A percentile compares a stretch with the other conserved stretches of the same genome.
Evolutionary conservation across 805 yeast species (phyloP).

Genomic region (Torulaspora franciscae): DNA sequence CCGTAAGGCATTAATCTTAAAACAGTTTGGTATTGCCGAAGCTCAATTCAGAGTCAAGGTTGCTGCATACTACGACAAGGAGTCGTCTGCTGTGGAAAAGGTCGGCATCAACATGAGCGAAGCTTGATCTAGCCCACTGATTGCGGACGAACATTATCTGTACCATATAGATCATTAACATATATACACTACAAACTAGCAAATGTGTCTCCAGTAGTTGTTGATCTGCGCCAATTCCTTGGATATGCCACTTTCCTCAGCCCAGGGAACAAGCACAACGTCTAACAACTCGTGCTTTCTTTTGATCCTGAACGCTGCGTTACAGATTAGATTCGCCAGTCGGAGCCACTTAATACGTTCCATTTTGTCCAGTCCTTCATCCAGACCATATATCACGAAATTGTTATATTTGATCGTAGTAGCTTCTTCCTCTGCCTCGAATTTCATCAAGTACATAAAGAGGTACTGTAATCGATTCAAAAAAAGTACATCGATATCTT

Average conservation of each 20-base stretch:
- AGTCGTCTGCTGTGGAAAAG: conserved; percentile 36
- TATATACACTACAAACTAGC: conserved; percentile 12
- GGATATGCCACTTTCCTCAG: conserved; percentile 3
- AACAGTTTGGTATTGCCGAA: conserved; percentile 93
- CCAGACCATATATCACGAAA: conserved; percentile 31
- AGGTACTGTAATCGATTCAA: conserved; percentile 31
- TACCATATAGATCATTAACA: conserved; percentile 7
- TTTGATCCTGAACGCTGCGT: conserved; percentile 22
- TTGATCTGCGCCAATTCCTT: conserved; percentile 16
- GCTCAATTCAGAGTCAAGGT: conserved; percentile 81
- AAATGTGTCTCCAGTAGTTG: conserved; percentile 27
- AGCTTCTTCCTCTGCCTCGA: conserved; percentile 22
- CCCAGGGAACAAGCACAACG: conserved; percentile 13
- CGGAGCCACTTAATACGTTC: conserved; percentile 11
- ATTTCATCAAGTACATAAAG: conserved; percentile 34
- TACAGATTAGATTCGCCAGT: conserved; percentile 23
- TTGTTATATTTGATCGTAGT: conserved; percentile 16
- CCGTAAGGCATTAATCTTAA: conserved; percentile 83
- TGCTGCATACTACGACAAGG: conserved; percentile 73
- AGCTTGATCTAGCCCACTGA: neutral
- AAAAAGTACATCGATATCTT: conserved; percentile 27
- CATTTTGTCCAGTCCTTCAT: conserved; percentile 5
- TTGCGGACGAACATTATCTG: conserved; percentile 1
- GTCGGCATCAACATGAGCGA: conserved; percentile 36
- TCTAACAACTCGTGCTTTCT: conserved; percentile 18